These are phyloP conservation scores for Pyronema domesticum DNA, from an alignment of 495 filamentous ascomycete genomes.

Conservation along the genomic window DNA sequence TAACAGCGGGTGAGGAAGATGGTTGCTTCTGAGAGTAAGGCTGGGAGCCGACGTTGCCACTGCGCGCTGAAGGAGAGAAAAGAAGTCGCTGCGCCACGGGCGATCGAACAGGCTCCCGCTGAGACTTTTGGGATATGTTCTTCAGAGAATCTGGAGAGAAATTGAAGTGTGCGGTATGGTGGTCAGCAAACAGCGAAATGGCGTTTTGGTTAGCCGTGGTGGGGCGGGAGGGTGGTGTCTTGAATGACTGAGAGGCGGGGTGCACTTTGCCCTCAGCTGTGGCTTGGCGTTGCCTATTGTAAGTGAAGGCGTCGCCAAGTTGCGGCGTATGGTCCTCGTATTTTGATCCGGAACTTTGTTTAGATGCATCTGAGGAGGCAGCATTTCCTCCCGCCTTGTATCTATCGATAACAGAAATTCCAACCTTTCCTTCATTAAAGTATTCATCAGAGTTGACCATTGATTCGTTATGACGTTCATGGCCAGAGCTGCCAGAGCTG, in stretches of 20 bases:
- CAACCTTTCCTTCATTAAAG: constrained; percentile 7
- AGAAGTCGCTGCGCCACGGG: no score
- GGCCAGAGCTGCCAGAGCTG: not conserved
- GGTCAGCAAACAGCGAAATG: not conserved
- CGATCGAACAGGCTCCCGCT: no score
- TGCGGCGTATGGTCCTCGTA: not conserved
- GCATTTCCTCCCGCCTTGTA: not conserved
- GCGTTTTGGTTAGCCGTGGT: not conserved
- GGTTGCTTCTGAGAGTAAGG: no score
- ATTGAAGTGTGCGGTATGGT: not conserved
- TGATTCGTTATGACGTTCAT: constrained; percentile 10
- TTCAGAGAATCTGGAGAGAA: not conserved
- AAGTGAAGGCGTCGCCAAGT: not conserved
- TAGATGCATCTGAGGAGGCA: not conserved
- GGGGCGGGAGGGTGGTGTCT: not conserved
- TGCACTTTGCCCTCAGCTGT: not conserved
- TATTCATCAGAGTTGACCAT: constrained; percentile 15
- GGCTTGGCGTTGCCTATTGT: not conserved
- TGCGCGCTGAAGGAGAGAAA: no score
- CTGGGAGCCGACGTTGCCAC: no score
- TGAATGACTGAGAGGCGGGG: not conserved
- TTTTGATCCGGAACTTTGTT: constrained; percentile 6
- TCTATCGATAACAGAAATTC: constrained; percentile 5
- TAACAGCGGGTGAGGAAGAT: no score
- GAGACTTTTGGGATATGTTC: not conserved